Evolutionary conservation across 768 basidiomycete species (phyloP), one percentile per base, ranked within the genome.

Genomic region (Kwoniella europaea): DNA sequence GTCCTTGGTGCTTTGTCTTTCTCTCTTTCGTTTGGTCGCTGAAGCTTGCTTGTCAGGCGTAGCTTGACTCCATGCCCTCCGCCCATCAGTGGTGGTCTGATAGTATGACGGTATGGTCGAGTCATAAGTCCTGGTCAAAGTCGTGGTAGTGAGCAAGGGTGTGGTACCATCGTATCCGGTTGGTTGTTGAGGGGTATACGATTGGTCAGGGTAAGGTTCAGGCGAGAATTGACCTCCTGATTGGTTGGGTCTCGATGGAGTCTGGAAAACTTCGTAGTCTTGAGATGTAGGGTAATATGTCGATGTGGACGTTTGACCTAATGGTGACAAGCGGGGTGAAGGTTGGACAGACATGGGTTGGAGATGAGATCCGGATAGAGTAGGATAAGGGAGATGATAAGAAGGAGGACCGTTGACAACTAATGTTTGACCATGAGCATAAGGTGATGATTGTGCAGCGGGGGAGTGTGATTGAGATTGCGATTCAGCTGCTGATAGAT

Each of bases 81-180:
- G 58, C 2, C 71, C 72, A 63, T 69, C 68, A 27, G 56, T 67
- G 13, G 70, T 75, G 27, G 74, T 58, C 13, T 74, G 75, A 52
- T 79, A 79, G 63, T 79, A 79, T 42, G 74, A 73, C 13, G 78
- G 71, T 67, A 79, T 79, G 24, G 78, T 79, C 18, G 75, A 68
- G 22, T 79, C 76, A 66, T 76, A 79, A 15, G 75, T 64, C 22
- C 76, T 60, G 7, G 67, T 55, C n/a, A 73, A 57, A 5, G 71
- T 69, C 1, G 74, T 65, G 13, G 73, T 74, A 20, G 74, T 75
- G 7, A 75, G 67, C 12, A 72, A 55, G 1, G 76, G 67, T 42
- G 54, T 58, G 10, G 72, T 56, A 20, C 61, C 72, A 20, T 72
- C 71, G 29, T 58, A 72, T 10, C 44, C 58, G 59, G 42, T 57